Conservation (phyloP, 2,329 filamentous ascomycete species). For the Hansfordia pulvinata region DNA sequence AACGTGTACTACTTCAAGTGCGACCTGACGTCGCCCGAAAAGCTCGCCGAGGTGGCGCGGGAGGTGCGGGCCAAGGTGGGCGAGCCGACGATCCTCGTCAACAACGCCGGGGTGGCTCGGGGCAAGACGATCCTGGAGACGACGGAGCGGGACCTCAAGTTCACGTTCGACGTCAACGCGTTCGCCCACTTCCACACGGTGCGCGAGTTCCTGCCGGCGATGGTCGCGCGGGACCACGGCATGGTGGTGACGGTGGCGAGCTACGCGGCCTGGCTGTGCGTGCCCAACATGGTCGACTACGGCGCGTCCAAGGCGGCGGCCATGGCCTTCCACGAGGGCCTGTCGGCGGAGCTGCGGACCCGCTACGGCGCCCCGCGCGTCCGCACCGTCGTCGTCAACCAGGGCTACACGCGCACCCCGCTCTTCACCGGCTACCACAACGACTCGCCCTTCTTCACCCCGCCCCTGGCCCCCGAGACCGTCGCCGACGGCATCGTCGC, state of each 20-base stretch:
- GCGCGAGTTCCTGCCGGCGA: constrained; percentile 53
- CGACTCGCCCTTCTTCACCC: constrained; percentile 31
- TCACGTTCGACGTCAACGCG: constrained; percentile 60
- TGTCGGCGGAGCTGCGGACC: constrained; percentile 42
- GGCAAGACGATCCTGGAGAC: constrained; percentile 47
- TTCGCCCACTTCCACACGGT: constrained; percentile 54
- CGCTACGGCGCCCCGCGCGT: constrained; percentile 50
- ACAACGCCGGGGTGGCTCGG: constrained; percentile 54
- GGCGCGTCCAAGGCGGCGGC: constrained; percentile 51
- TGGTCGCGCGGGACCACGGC: constrained; percentile 52
- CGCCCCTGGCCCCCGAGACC: constrained; percentile 39
- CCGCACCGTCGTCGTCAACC: constrained; percentile 49
- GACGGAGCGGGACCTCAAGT: constrained; percentile 42
- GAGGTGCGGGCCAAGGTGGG: constrained; percentile 42
- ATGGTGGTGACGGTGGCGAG: constrained; percentile 60
- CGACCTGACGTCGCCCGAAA: constrained; percentile 47
- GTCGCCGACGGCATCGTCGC: constrained; percentile 48
- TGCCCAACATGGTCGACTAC: constrained; percentile 57
- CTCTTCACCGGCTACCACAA: constrained; percentile 41
- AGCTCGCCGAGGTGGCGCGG: constrained; percentile 35
- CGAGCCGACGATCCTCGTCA: constrained; percentile 55
- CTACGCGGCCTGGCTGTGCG: constrained; percentile 44
- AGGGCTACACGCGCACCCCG: constrained; percentile 42
- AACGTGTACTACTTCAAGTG: constrained; percentile 52
- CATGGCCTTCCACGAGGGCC: constrained; percentile 53